Evolutionary conservation across 805 yeast species (phyloP), one percentile per base, ranked within the genome.

Genomic region (Yarrowia osloensis): DNA sequence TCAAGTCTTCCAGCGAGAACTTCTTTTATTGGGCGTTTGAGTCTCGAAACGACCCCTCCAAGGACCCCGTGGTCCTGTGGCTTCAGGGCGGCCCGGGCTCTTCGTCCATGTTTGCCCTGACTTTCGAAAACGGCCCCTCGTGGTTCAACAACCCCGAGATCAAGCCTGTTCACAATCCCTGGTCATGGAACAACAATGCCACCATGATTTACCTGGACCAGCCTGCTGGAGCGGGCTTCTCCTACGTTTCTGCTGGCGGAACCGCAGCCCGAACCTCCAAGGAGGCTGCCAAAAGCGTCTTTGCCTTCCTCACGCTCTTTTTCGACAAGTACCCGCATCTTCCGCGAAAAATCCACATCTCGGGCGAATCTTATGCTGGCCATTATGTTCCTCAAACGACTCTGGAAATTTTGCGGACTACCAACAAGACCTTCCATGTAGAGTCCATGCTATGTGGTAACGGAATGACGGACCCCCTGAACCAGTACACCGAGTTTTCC

Each of bases 61-160:
- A 81, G 68, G 96, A 90, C 77, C 96, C 96, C 0, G 80, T 90
- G 42, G 82, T 90, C 65, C 80, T 90, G 71, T 89, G 95, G 94
- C 81, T 89, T 73, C 89, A 89, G 74, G 96, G 96, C 70, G 96
- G 96, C 3, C 96, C 96, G 52, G 96, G 96, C 1, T 89, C 94
- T 75, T 87, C 92, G 17, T 88, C 94, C 2, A 77, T 88, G 75
- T 88, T 92, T 13, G 95, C 95, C 0, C 81, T 89, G 70, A 87
- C 89, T 74, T 89, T 89, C 74, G 95, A 89, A 74, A 81, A 88
- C 73, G 95, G 96, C 31, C 91, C 95, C n/a, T 82, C 93, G 0
- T 83, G 84, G 40, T 81, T 86, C 22, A 84, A 89, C 68, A 84
- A 89, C 68, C 76, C 84, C 19, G 67, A 67, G 12, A 75, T 86